Evolutionary conservation across 306 rosid genomes (phyloP), one percentile per base, ranked within the genome.

Genomic region (Clitoria ternatea): DNA sequence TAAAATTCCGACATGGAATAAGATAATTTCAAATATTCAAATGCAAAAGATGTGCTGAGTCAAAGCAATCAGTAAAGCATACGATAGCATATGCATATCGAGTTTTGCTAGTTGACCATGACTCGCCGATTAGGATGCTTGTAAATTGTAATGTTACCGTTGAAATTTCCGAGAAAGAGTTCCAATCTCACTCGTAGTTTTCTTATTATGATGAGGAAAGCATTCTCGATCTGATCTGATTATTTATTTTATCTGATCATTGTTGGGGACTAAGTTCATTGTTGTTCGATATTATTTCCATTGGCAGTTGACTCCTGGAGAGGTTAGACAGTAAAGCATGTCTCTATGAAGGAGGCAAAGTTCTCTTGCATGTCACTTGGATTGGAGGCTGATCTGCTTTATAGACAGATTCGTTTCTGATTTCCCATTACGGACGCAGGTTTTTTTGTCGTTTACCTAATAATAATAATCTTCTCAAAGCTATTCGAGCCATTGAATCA

Each of bases 261-360:
- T 75, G 48, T 33, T 13, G 9, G 26, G 47, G 53, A 72, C 37
- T 30, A 33, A 36, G 39, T 32, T 44, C 18, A 36, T 44, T 36
- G 37, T 49, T 57, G 23, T 36, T 36, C 22, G 4, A 63, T 20
- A 70, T 26, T 57, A 4, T 29, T 66, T 61, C 23, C 23, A 26
- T 49, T 65, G 70, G 66, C 23, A 29, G 20, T 49, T 65, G 70
- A 70, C 44, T 67, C 57, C 26, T 26, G 50, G 43, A 56, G 60
- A 42, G 81, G 18, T 32, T 33, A 54, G 65, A 79, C 63, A 61
- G 45, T 56, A 69, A 73, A 74, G 79, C 56, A 24, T 83, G 88
- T 76, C 85, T 83, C 80, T 73, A 56, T 36, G 55, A 36, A 73
- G 88, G 88, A 77, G 80, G 79, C 90, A 85, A 39, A 47, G 29